Percentiles rank a stretch among this genome's conserved stretches.
Evolutionary conservation across 306 rosid genomes (phyloP).

Genomic region (Cucurbita maxima): DNA sequence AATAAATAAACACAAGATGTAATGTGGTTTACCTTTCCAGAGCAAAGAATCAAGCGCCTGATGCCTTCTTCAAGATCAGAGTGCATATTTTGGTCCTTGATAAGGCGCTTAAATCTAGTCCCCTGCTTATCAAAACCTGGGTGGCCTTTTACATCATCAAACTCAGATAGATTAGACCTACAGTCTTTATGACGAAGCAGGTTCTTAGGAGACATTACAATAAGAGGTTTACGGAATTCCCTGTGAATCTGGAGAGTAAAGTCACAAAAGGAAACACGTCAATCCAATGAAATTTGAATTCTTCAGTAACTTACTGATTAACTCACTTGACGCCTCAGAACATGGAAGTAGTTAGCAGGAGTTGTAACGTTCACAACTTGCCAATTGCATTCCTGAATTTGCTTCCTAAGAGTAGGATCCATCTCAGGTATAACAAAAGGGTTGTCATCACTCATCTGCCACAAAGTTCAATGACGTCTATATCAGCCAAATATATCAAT

Average conservation of each 20-base stretch:
- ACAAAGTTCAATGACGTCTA: conserved; percentile 10
- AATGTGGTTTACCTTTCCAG: conserved; percentile 62
- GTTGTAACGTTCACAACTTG: conserved; percentile 92
- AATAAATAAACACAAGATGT: neutral
- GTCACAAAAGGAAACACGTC: neutral
- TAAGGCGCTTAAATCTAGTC: conserved; percentile 92
- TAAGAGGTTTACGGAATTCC: conserved; percentile 84
- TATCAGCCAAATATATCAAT: neutral
- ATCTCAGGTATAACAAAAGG: conserved; percentile 86
- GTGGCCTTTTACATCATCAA: conserved; percentile 94
- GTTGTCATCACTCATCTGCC: conserved; percentile 96
- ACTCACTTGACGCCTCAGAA: conserved; percentile 78
- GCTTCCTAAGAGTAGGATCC: conserved; percentile 82
- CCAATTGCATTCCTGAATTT: conserved; percentile 97
- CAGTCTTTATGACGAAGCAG: conserved; percentile 88
- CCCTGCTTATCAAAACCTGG: conserved; percentile 98
- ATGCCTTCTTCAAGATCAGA: conserved; percentile 69
- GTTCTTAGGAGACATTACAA: conserved; percentile 92
- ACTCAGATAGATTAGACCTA: conserved; percentile 77
- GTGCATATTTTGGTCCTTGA: conserved; percentile 70
- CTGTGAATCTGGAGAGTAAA: conserved; percentile 48
- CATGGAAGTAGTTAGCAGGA: conserved; percentile 94
- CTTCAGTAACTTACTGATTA: neutral
- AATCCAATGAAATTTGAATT: neutral
- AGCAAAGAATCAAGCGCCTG: conserved; percentile 79